A percentile compares a stretch with the other conserved stretches of the same genome.
These are phyloP conservation scores for Geosiphon pyriformis DNA, from an alignment of 192 early-diverging fungal species.

Conservation along the genomic window DNA sequence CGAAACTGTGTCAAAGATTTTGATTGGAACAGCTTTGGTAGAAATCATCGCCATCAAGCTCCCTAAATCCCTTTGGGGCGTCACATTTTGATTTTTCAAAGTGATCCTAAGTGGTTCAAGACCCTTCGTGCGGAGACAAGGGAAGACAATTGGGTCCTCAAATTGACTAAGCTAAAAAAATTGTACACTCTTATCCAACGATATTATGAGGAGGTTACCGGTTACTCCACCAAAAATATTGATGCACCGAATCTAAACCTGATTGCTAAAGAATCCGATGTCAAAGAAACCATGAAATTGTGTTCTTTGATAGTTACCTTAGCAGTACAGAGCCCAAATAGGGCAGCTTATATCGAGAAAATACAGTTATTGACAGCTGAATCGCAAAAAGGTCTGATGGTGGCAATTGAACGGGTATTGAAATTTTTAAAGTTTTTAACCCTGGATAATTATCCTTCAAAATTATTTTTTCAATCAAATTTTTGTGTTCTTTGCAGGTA, in stretches of 20 bases:
- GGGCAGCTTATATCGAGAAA: slow-evolving; percentile 76
- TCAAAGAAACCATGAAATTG: slow-evolving; percentile 68
- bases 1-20: not conserved
- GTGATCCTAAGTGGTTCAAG: slow-evolving; percentile 92
- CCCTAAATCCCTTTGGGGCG: not conserved
- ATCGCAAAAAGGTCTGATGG: slow-evolving; percentile 84
- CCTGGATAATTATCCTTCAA: not conserved
- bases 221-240: slow-evolving; percentile 53
- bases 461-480: not conserved
- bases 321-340: slow-evolving; percentile 82
- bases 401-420: slow-evolving; percentile 76
- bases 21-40: not conserved
- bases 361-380: slow-evolving; percentile 70
- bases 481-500: not conserved
- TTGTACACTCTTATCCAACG: slow-evolving; percentile 76
- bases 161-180: slow-evolving; percentile 89
- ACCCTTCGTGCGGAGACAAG: slow-evolving; percentile 59
- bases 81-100: slow-evolving; percentile 29
- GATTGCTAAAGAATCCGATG: slow-evolving; percentile 79
- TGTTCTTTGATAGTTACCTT: slow-evolving; percentile 77
- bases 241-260: slow-evolving; percentile 70
- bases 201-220: slow-evolving; percentile 87
- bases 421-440: not conserved
- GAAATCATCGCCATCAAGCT: not conserved
- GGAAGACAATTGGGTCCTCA: slow-evolving; percentile 93